phyloP scores from a whole-genome alignment of 2,329 filamentous ascomycete species.

The Pseudocercospora crystallina region DNA sequence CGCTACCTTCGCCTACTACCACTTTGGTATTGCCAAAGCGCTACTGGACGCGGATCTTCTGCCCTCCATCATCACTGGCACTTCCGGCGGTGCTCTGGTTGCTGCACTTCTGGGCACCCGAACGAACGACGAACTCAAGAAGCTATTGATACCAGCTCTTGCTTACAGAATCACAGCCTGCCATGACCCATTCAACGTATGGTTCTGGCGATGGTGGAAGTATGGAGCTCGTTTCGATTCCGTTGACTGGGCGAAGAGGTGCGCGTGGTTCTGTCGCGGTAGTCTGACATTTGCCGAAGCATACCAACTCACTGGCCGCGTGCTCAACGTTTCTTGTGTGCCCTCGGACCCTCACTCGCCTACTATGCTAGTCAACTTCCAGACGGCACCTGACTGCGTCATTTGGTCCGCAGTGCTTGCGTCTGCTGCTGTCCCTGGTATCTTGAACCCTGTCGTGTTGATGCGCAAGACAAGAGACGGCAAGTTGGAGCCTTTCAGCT shows the following conservation, averaged over 20 bases:
- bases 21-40: conserved; percentile 89
- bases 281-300: conserved; percentile 94
- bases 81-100: conserved; percentile 87
- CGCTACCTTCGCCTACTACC: conserved; percentile 93
- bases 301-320: conserved; percentile 87
- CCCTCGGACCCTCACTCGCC: conserved; percentile 93
- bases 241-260: conserved; percentile 82
- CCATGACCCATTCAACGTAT: conserved; percentile 71
- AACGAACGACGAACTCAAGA: conserved; percentile 86
- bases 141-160: conserved; percentile 82
- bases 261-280: conserved; percentile 86
- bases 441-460: conserved; percentile 90
- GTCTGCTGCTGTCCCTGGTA: conserved; percentile 92
- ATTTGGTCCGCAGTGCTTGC: conserved; percentile 97
- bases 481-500: conserved; percentile 81
- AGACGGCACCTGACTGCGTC: conserved; percentile 93
- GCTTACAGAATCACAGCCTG: conserved; percentile 82
- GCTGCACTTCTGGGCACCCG: conserved; percentile 84
- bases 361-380: conserved; percentile 89
- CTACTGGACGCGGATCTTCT: conserved; percentile 81
- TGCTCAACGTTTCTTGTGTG: conserved; percentile 93
- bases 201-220: conserved; percentile 82
- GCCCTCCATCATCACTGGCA: conserved; percentile 93
- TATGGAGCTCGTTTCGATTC: conserved; percentile 94
- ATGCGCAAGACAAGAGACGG: conserved; percentile 82